phyloP scores from a whole-genome alignment of 2,329 filamentous ascomycete species.

The Colletotrichum aenigma region DNA sequence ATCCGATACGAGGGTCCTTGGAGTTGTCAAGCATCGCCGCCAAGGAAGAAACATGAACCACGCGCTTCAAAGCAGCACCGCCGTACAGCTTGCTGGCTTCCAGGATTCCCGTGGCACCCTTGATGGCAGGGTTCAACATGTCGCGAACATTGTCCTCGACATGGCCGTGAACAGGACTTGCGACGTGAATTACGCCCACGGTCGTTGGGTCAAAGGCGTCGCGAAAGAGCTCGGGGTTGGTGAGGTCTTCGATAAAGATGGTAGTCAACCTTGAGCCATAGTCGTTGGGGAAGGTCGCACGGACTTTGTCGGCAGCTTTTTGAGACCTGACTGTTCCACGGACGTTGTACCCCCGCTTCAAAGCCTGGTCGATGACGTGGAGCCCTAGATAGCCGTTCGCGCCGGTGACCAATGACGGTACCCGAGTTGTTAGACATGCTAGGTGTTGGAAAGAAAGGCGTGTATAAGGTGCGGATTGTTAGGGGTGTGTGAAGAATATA shows the following conservation, averaged over 20 bases:
- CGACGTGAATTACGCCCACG: background rate
- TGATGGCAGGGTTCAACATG: slow-evolving; percentile 29
- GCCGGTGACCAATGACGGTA: slow-evolving; percentile 26
- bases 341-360: slow-evolving; percentile 28
- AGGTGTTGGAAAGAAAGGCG: too few relatives aligned
- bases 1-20: background rate
- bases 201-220: slow-evolving; percentile 19
- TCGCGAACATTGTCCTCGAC: background rate
- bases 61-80: slow-evolving; percentile 34
- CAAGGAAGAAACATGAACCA: slow-evolving; percentile 47
- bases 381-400: slow-evolving; percentile 34
- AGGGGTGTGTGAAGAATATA: rapidly evolving
- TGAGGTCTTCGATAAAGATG: slow-evolving; percentile 23
- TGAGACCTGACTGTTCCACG: slow-evolving; percentile 30
- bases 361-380: slow-evolving; percentile 26
- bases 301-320: slow-evolving; percentile 4
- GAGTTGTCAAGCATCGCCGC: slow-evolving; percentile 16
- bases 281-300: background rate
- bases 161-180: background rate
- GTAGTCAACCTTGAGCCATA: background rate
- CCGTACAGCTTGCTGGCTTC: slow-evolving; percentile 24
- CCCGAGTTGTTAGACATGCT: background rate
- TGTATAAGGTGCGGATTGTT: background rate
- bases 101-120: slow-evolving; percentile 40
- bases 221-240: slow-evolving; percentile 39